These are phyloP conservation scores for Krasilnikovozyma curviuscula DNA, from an alignment of 768 basidiomycete species.

Conservation along the genomic window DNA sequence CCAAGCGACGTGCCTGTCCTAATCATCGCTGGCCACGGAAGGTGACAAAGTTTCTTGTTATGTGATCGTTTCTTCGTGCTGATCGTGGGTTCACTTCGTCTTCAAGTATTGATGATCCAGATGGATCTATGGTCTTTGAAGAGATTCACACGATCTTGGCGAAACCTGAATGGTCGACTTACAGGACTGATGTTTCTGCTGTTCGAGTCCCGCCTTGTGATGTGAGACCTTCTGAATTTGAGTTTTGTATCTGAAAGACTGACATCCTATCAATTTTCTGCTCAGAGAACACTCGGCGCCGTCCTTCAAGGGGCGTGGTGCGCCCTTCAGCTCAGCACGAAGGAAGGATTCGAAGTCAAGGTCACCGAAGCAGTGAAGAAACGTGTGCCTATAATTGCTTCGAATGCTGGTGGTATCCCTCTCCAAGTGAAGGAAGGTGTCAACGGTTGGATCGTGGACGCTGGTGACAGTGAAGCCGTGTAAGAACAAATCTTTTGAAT, in stretches of 20 bases:
- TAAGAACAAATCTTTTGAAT: neutral
- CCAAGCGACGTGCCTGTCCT: conserved; percentile 21
- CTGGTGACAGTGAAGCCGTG: conserved; percentile 55
- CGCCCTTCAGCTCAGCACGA: conserved; percentile 57
- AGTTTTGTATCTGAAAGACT: neutral
- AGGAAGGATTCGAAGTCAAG: conserved; percentile 95
- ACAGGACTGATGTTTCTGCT: conserved; percentile 38
- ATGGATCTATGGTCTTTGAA: conserved; percentile 60
- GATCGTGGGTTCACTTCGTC: neutral
- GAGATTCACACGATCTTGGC: conserved; percentile 28
- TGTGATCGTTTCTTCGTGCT: neutral
- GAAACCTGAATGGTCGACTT: conserved; percentile 16
- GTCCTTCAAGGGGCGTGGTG: conserved; percentile 76
- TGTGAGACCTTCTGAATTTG: conserved; percentile 38
- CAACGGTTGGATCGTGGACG: conserved; percentile 64
- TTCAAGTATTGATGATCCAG: neutral
- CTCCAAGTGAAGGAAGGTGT: conserved; percentile 74
- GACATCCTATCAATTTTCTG: neutral
- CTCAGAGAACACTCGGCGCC: conserved; percentile 39
- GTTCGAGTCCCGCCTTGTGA: conserved; percentile 70
- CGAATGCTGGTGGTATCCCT: conserved; percentile 77
- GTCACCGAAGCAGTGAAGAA: conserved; percentile 61
- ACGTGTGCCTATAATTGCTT: conserved; percentile 68
- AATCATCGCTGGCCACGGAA: conserved; percentile 20
- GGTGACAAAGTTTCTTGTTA: conserved; percentile 4